Evolutionary conservation across 2,329 filamentous ascomycete species (phyloP).

Genomic region (Alternaria triticina): DNA sequence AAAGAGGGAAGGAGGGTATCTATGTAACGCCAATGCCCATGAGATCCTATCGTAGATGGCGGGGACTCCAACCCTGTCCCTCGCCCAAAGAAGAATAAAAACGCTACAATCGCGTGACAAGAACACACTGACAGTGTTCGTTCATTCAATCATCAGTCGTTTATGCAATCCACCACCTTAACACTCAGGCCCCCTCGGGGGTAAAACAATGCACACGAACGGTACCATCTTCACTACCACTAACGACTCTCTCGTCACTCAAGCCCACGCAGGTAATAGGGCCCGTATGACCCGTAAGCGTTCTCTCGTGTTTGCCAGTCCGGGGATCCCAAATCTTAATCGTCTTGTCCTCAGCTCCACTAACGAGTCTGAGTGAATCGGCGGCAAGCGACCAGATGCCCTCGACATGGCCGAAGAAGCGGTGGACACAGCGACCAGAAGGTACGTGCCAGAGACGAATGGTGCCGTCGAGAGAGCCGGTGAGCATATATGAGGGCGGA

Average conservation of each 20-base stretch:
- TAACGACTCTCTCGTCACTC: slow-evolving; percentile 87
- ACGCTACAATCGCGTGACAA: not conserved
- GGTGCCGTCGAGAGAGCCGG: slow-evolving; percentile 87
- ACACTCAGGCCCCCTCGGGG: not conserved
- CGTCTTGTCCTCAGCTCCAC: slow-evolving; percentile 90
- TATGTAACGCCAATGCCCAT: not conserved
- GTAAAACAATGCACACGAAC: slow-evolving; percentile 67
- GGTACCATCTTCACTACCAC: slow-evolving; percentile 91
- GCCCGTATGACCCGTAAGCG: slow-evolving; percentile 86
- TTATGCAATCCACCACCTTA: not conserved
- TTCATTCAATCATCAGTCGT: not conserved
- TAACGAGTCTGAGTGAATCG: slow-evolving; percentile 86
- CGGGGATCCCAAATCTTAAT: slow-evolving; percentile 96
- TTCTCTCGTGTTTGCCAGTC: slow-evolving; percentile 89
- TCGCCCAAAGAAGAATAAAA: not conserved
- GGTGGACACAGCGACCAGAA: slow-evolving; percentile 81
- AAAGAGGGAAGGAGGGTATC: not conserved
- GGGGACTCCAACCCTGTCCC: not conserved
- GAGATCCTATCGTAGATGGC: not conserved
- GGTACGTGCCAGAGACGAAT: slow-evolving; percentile 91
- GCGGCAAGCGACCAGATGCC: slow-evolving; percentile 93
- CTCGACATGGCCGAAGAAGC: slow-evolving; percentile 96
- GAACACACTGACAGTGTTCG: not conserved
- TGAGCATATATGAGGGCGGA: slow-evolving; percentile 90
- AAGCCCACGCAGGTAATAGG: slow-evolving; percentile 93